Base-by-base conservation (phyloP, 495 filamentous ascomycete genomes). In the Aeminium ludgeri region DNA sequence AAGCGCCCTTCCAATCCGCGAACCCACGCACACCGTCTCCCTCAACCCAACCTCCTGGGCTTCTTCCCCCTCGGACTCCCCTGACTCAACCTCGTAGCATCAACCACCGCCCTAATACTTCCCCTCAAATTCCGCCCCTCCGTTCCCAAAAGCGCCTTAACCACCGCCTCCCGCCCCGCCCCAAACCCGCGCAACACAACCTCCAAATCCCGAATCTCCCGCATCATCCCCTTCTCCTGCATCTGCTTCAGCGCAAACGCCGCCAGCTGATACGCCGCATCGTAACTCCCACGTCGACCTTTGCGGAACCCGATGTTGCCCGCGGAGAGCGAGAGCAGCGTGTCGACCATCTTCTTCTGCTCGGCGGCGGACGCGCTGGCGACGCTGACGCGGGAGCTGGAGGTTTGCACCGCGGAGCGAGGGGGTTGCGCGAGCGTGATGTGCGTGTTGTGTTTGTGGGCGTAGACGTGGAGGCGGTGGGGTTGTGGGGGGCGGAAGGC, bases 221-320 rank as follows among this genome's bases (percentile, higher is more conserved):
- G 59, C 53, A 68, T 59, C 54, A 73, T 59, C 20, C 81, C 82
- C 48, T 67, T 67, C 57, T 91, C 81, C 51, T 82, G 70, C 40
- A 94, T 76, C 60, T 78, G 72, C 39, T 68, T 72, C 50, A 96
- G 67, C 8, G 87, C 71, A 49, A 80, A 83, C 15, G 76, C 69
- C 0, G 78, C 72, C 15, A 97, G 63, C 61, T 96, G 91, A 57
- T 85, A 95, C 5, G 81, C 91, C n/a, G 89, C 75, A 59, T 97
- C 89, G 61, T 86, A 96, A 29, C 69, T 73, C 19, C 79, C 74
- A 36, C 89, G 74, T 16, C 68, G 65, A 1, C 70, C 63, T 61
- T 96, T 89, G 49, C 70, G 72, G 64, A 95, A 93, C 1, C 84
- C 85, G 23, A 97, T 66, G 38, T 91, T 81, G 11, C 89, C 89